Evolutionary conservation across 495 filamentous ascomycete species (phyloP).

Genomic region (Daldinia vernicosa): DNA sequence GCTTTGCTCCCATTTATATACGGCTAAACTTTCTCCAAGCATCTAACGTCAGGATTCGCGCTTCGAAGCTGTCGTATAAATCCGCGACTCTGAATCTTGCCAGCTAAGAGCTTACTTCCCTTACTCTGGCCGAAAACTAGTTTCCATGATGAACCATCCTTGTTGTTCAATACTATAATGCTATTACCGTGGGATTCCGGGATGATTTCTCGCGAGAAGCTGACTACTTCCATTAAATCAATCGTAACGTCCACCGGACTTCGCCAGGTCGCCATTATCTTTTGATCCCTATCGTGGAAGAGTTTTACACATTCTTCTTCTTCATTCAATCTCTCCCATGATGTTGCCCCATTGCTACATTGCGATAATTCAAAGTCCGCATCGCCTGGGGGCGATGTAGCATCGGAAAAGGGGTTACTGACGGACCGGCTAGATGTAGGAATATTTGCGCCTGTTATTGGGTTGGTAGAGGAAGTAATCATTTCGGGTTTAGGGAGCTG

Average conservation of each 20-base stretch:
- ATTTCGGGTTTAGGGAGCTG: neutral
- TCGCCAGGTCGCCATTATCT: conserved; percentile 11
- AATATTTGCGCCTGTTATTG: neutral
- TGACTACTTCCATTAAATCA: conserved; percentile 25
- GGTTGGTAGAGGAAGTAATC: neutral
- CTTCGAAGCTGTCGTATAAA: conserved; percentile 47
- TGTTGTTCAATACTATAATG: conserved; percentile 10
- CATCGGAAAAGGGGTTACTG: neutral
- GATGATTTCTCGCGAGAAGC: conserved; percentile 22
- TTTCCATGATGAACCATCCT: conserved; percentile 21
- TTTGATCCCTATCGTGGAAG: conserved; percentile 24
- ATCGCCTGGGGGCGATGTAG: neutral
- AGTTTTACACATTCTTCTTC: conserved; percentile 25
- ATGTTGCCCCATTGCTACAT: conserved; percentile 24
- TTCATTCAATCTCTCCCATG: conserved; percentile 27
- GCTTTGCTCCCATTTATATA: neutral
- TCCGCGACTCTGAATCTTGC: conserved; percentile 46
- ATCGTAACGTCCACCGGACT: conserved; percentile 21
- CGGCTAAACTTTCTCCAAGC: conserved; percentile 2
- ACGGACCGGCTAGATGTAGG: neutral
- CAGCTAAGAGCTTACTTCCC: conserved; percentile 39
- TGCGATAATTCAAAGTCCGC: conserved; percentile 36
- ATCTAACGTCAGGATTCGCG: conserved; percentile 42
- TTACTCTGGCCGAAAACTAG: conserved; percentile 39
- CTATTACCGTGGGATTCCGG: conserved; percentile 26